Percentiles rank a stretch among this genome's conserved stretches.
Evolutionary conservation across 139 green algal species (phyloP).

Genomic region (Nannochloris sp.): DNA sequence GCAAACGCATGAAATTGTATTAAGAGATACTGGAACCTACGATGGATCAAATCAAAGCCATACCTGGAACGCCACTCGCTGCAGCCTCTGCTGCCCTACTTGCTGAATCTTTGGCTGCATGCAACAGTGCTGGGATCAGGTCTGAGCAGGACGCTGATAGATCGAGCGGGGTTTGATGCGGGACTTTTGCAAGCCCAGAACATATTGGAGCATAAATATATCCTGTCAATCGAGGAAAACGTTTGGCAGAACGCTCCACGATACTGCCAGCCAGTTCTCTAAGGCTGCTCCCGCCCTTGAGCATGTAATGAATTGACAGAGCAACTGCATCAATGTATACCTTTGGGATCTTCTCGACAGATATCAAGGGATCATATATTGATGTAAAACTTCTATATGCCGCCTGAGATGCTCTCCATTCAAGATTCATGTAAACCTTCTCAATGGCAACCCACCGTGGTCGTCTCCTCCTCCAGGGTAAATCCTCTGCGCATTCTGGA

Average conservation of each 20-base stretch:
- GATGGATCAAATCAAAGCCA: too few species aligned
- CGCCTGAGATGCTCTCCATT: slow-evolving; percentile 38
- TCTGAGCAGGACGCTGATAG: not conserved
- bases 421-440: slow-evolving; percentile 29
- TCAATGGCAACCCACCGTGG: slow-evolving; percentile 48
- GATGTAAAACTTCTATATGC: slow-evolving; percentile 34
- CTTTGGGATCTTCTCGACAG: slow-evolving; percentile 23
- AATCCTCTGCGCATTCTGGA: not conserved
- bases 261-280: slow-evolving; percentile 3
- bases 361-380: not conserved
- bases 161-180: not conserved
- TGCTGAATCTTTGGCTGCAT: not conserved
- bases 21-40: not conserved
- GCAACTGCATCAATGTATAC: slow-evolving; percentile 24
- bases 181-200: slow-evolving; percentile 38
- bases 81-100: slow-evolving; percentile 8
- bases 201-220: slow-evolving; percentile 30
- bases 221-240: slow-evolving; percentile 43
- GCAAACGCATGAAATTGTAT: not conserved
- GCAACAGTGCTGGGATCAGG: not conserved
- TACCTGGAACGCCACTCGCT: slow-evolving; percentile 4
- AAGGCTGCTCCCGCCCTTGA: slow-evolving; percentile 13
- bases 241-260: slow-evolving; percentile 43
- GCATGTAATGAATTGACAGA: slow-evolving; percentile 21
- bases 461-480: slow-evolving; percentile 23